Conservation (phyloP, 164 flowering plant genomes). For the Vitis vinifera region ASM3070453v1 NC_081811.1:2187501-2188000, state of each 20-base stretch:
- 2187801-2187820: conserved; percentile 66
- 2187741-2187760: conserved; percentile 38
- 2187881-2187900: not conserved
- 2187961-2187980: not conserved
- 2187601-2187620: conserved; percentile 47
- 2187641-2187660: conserved; percentile 54
- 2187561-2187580: conserved; percentile 85
- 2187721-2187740: conserved; percentile 43
- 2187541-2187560: conserved; percentile 68
- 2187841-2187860: conserved; percentile 57
- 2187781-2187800: conserved; percentile 58
- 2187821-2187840: conserved; percentile 52
- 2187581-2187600: conserved; percentile 72
- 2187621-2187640: conserved; percentile 55
- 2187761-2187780: conserved; percentile 52
- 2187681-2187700: conserved; percentile 87
- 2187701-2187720: conserved; percentile 55
- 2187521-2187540: conserved; percentile 68
- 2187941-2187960: not conserved
- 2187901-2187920: not conserved
- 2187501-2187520: conserved; percentile 52
- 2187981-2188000: not conserved
- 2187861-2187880: not conserved
- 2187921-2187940: not conserved
- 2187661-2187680: conserved; percentile 75